These are phyloP conservation scores for Penicillium hesseltinei DNA, from an alignment of 2,329 filamentous ascomycete genomes.

Conservation along the genomic window DNA sequence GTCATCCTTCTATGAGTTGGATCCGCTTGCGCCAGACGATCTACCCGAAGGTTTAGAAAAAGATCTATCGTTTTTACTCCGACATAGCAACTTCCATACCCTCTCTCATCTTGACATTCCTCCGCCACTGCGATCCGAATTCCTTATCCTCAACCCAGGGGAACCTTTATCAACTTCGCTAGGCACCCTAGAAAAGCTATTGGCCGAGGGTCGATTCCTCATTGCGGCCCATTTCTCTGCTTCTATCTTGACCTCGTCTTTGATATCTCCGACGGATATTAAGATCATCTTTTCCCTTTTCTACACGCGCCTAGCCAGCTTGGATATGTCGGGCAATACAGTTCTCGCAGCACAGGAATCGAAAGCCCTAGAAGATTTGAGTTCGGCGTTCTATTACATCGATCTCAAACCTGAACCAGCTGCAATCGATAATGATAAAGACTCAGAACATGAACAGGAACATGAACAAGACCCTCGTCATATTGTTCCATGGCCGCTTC, in stretches of 20 bases:
- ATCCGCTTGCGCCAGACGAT: constrained; percentile 35
- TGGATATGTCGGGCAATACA: constrained; percentile 74
- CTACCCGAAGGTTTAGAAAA: constrained; percentile 51
- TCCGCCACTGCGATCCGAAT: constrained; percentile 66
- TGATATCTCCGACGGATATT: constrained; percentile 52
- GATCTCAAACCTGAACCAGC: constrained; percentile 29
- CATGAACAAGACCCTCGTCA: constrained; percentile 64
- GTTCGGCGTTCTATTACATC: constrained; percentile 54
- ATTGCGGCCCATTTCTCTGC: constrained; percentile 61
- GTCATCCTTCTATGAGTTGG: constrained; percentile 35
- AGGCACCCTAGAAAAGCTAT: constrained; percentile 59
- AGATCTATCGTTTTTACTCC: constrained; percentile 77
- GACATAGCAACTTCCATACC: constrained; percentile 78
- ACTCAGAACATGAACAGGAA: constrained; percentile 64
- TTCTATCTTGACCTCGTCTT: constrained; percentile 43
- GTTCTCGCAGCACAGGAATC: constrained; percentile 66
- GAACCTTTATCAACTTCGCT: constrained; percentile 50
- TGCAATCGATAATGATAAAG: constrained; percentile 52
- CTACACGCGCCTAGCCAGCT: constrained; percentile 76
- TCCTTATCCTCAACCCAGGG: constrained; percentile 61
- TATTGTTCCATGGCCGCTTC: constrained; percentile 82
- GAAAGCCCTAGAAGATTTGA: constrained; percentile 61
- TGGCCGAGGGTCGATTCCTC: constrained; percentile 74
- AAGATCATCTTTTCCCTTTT: constrained; percentile 71
- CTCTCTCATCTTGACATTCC: constrained; percentile 63